Base-by-base conservation (phyloP, 1,284 basidiomycete genomes). In the Papiliotrema fonsecae region DNA sequence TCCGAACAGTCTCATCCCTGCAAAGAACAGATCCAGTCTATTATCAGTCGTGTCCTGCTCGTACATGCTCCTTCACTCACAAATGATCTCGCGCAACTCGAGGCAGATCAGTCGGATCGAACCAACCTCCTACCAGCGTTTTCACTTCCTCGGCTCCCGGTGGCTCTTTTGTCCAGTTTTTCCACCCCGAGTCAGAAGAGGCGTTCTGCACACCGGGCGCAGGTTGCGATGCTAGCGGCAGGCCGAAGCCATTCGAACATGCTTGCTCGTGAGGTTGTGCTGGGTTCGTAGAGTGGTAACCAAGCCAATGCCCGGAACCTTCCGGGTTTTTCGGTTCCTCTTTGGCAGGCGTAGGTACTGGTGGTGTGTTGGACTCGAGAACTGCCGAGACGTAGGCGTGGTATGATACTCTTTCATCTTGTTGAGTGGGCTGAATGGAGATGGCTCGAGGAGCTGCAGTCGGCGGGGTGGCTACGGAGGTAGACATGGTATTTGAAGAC, bases 81-180 rank as follows among this genome's bases (percentile, higher is more conserved):
- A 70, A 47, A 40, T 69, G 66, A 48, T 67, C 66, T 28, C 65
- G 55, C 6, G 66, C 66, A n/a, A 64, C 55, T 26, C 56, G 56
- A 0, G 66, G 66, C 40, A 70, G 49, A 50, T 69, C 66, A 18
- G 61, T 56, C 6, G 66, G 61, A 39, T 69, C 65, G 36, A 64
- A 64, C 68, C 68, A 70, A 0, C 68, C 68, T 21, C 65, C 68
- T 0, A 70, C 62, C 7, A 67, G 45, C 5, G 18, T 36, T n/a
- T 26, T 38, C 18, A 9, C 26, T 11, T 30, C 49, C 14, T 41
- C 22, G 21, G 42, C 28, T 22, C 44, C 41, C 28, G 32, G 13
- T 16, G n/a, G 10, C 5, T 22, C 30, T 7, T 45, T 19, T 24
- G 16, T 45, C 43, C 43, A 45, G 4, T 9, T 13, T 22, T 21